A percentile compares a stretch with the other conserved stretches of the same genome.
phyloP scores from a whole-genome alignment of 805 yeast genomes.

The Monosporozyma aerobia region DNA sequence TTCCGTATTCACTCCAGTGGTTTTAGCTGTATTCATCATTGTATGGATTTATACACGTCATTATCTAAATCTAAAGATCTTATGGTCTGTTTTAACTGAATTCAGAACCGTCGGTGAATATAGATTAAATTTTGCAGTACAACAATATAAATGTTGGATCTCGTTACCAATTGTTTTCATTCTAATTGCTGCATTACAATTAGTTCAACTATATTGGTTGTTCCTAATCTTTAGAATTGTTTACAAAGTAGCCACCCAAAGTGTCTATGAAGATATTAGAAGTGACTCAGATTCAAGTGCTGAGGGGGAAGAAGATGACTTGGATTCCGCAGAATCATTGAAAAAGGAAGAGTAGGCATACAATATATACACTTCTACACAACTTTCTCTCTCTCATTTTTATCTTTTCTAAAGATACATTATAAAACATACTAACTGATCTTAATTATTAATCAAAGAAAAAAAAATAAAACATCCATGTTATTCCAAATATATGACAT shows the following conservation, averaged over 20 bases:
- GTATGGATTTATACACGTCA: conserved; percentile 90
- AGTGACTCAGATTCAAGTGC: conserved; percentile 57
- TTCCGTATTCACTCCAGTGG: conserved; percentile 50
- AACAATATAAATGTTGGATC: conserved; percentile 94
- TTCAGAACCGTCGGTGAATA: conserved; percentile 79
- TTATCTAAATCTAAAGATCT: conserved; percentile 66
- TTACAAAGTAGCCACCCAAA: conserved; percentile 52
- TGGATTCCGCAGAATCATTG: conserved; percentile 5
- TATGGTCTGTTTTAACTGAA: conserved; percentile 81
- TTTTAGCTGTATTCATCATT: conserved; percentile 56
- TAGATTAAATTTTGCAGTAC: conserved; percentile 73
- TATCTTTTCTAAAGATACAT: not conserved
- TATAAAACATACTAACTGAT: not conserved
- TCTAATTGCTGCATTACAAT: conserved; percentile 69
- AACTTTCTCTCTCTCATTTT: not conserved
- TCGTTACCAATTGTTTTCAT: conserved; percentile 83
- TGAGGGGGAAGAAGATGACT: conserved; percentile 11
- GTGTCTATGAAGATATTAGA: conserved; percentile 69
- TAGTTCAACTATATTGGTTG: conserved; percentile 85
- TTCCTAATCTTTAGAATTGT: conserved; percentile 70
- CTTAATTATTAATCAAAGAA: not conserved
- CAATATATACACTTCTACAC: not conserved
- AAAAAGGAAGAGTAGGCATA: not conserved
- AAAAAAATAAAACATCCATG: not conserved
- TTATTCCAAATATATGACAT: not conserved